Evolutionary conservation across 108 stramenopile species (phyloP).

Genomic region (Aureococcus anophagefferens): DNA sequence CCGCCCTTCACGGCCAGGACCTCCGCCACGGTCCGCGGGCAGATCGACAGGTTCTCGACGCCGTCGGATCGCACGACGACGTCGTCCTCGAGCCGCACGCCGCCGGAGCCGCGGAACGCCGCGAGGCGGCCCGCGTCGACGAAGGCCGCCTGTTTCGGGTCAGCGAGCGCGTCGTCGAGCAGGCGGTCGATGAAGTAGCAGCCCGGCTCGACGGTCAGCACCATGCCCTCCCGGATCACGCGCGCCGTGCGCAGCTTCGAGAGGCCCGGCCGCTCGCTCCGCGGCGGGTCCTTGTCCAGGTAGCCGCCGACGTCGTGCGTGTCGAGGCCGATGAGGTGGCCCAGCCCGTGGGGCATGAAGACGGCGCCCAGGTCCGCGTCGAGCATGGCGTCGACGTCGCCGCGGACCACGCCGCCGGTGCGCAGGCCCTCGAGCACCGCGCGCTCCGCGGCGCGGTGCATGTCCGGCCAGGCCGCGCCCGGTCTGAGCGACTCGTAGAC

Average conservation of each 20-base stretch:
- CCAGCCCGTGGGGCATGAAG: slow-evolving; percentile 98
- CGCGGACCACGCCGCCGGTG: slow-evolving; percentile 39
- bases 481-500: slow-evolving; percentile 71
- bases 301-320: slow-evolving; percentile 86
- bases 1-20: slow-evolving; percentile 84
- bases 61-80: slow-evolving; percentile 70
- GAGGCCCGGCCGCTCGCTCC: slow-evolving; percentile 36
- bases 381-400: slow-evolving; percentile 39
- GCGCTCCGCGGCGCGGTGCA: slow-evolving; percentile 75
- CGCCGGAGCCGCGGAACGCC: slow-evolving; percentile 81
- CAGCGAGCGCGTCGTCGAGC: slow-evolving; percentile 70
- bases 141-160: slow-evolving; percentile 39
- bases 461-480: slow-evolving; percentile 79
- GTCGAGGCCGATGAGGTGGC: slow-evolving; percentile 96
- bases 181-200: slow-evolving; percentile 92
- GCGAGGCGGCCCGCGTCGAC: slow-evolving; percentile 53
- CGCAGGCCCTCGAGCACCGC: slow-evolving; percentile 48
- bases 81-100: slow-evolving; percentile 91
- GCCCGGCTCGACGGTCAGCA: slow-evolving; percentile 90
- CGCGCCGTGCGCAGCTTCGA: slow-evolving; percentile 70
- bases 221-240: slow-evolving; percentile 64
- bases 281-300: slow-evolving; percentile 3
- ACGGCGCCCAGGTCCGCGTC: slow-evolving; percentile 69
- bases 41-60: slow-evolving; percentile 73
- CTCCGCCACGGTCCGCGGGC: slow-evolving; percentile 83